phyloP scores from a whole-genome alignment of 2,329 filamentous ascomycete species.

The Lecanicillium sp. region DNA sequence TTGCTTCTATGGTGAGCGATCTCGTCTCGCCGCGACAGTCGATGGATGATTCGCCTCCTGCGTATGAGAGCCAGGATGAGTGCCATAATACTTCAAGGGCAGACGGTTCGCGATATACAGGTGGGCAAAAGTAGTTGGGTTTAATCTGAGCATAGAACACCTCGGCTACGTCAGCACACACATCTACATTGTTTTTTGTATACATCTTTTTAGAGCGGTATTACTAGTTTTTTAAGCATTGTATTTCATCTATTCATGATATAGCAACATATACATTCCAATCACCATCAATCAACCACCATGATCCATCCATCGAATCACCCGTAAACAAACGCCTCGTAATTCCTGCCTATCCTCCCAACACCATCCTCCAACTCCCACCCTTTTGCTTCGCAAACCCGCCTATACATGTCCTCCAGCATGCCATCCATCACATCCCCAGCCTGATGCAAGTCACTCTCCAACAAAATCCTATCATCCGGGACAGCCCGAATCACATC shows the following conservation, averaged over 20 bases:
- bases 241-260: no score
- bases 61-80: constrained; percentile 12
- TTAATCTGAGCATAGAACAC: no score
- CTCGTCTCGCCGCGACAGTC: constrained; percentile 20
- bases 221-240: no score
- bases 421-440: constrained; percentile 71
- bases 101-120: not conserved
- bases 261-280: no score
- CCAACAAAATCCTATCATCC: constrained; percentile 70
- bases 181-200: no score
- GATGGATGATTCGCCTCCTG: constrained; percentile 12
- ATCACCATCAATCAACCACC: no score
- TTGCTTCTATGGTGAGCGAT: constrained; percentile 28
- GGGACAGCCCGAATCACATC: constrained; percentile 66
- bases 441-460: constrained; percentile 83
- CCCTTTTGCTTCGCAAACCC: constrained; percentile 67
- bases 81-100: not conserved
- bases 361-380: constrained; percentile 72
- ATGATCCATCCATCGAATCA: constrained; percentile 12
- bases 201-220: no score
- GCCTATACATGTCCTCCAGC: constrained; percentile 67
- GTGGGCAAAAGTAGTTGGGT: no score
- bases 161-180: no score
- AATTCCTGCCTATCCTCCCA: constrained; percentile 61
- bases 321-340: constrained; percentile 67